phyloP scores from a whole-genome alignment of 768 basidiomycete species.

The Trichaptum fuscoviolaceum region DNA sequence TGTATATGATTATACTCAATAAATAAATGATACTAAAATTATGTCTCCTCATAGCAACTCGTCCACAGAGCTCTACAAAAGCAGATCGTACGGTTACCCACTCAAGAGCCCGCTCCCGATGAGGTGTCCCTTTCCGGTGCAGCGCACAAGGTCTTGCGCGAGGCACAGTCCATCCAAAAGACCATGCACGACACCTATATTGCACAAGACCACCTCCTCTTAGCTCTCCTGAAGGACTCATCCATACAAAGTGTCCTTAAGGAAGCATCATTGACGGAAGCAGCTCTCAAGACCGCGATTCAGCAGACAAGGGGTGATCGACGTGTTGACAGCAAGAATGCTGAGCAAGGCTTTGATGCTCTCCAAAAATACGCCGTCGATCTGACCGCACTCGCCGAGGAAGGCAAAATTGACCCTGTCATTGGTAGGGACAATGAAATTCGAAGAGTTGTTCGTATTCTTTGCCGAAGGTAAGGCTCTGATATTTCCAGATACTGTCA shows the following conservation, averaged over 20 bases:
- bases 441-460: conserved; percentile 74
- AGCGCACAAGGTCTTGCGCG: conserved; percentile 58
- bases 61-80: conserved; percentile 73
- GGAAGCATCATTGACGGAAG: conserved; percentile 68
- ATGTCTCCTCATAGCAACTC: conserved; percentile 10
- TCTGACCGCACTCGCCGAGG: conserved; percentile 80
- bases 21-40: not conserved
- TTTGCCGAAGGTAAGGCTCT: conserved; percentile 58
- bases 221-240: conserved; percentile 75
- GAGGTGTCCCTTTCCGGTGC: conserved; percentile 61
- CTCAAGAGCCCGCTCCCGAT: conserved; percentile 82
- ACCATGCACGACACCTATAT: conserved; percentile 88
- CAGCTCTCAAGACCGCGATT: conserved; percentile 68
- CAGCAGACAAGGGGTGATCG: conserved; percentile 79
- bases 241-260: conserved; percentile 66
- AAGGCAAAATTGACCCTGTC: conserved; percentile 93
- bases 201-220: conserved; percentile 87
- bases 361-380: conserved; percentile 85
- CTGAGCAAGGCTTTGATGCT: conserved; percentile 92
- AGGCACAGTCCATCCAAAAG: conserved; percentile 74
- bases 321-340: conserved; percentile 77
- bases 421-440: conserved; percentile 94
- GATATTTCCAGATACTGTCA: not conserved
- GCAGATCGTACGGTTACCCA: conserved; percentile 73
- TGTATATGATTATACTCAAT: conserved; percentile 22